Conservation (phyloP, 2,329 filamentous ascomycete species). For the Coniosporium tulheliwenetii region DNA sequence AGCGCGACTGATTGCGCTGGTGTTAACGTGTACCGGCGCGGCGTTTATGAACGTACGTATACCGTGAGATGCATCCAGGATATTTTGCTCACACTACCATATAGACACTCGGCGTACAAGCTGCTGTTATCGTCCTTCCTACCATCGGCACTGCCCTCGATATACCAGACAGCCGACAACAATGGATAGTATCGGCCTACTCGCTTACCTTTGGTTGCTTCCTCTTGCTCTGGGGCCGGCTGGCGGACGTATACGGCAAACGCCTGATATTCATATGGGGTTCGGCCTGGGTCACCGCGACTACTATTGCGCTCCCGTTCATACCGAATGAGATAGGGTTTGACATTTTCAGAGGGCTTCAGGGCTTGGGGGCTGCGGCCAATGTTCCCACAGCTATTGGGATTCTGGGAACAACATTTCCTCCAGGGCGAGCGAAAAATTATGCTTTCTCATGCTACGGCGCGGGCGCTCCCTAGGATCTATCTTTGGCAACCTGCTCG, state of each 20-base stretch:
- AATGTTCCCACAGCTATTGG: slow-evolving; percentile 58
- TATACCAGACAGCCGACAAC: slow-evolving; percentile 16
- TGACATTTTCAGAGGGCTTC: slow-evolving; percentile 48
- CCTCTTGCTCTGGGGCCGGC: slow-evolving; percentile 49
- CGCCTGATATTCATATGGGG: slow-evolving; percentile 49
- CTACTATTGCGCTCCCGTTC: slow-evolving; percentile 46
- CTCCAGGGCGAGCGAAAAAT: slow-evolving; percentile 52
- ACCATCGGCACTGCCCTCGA: slow-evolving; percentile 14
- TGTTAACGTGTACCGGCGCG: slow-evolving; percentile 13
- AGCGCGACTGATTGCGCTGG: slow-evolving; percentile 12
- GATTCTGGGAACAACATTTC: slow-evolving; percentile 52
- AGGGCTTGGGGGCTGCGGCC: slow-evolving; percentile 52
- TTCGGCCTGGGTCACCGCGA: slow-evolving; percentile 45
- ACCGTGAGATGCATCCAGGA: neutral
- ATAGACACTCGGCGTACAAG: slow-evolving; percentile 15
- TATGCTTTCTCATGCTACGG: slow-evolving; percentile 52
- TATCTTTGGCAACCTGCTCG: slow-evolving; percentile 48
- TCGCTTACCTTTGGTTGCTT: slow-evolving; percentile 53
- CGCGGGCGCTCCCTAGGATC: slow-evolving; percentile 47
- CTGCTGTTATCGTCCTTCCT: slow-evolving; percentile 17
- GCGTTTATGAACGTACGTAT: slow-evolving; percentile 11
- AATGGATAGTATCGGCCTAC: slow-evolving; percentile 52
- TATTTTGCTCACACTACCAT: neutral
- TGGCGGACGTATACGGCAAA: slow-evolving; percentile 53
- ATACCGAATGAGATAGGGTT: slow-evolving; percentile 52